These are phyloP conservation scores for Danielozyma ontarioensis DNA, from an alignment of 805 yeast genomes.

Conservation along the genomic window DNA sequence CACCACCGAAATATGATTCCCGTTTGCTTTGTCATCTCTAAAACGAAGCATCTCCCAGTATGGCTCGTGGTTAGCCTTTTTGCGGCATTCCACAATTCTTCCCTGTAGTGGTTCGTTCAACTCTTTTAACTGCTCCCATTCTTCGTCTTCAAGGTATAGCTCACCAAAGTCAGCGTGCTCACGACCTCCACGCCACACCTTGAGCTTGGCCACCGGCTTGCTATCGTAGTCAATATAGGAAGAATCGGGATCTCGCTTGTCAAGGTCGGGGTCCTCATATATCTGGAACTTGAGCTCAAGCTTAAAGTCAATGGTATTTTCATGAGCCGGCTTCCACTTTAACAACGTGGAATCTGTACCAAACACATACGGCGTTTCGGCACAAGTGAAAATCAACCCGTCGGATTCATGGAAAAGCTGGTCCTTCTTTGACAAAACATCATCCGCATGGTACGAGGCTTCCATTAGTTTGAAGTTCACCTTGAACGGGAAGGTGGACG, in stretches of 20 bases:
- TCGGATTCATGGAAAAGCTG: constrained; percentile 83
- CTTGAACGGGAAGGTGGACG: constrained; percentile 70
- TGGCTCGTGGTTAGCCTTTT: constrained; percentile 49
- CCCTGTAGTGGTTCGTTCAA: constrained; percentile 82
- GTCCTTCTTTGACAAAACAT: constrained; percentile 67
- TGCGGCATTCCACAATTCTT: constrained; percentile 79
- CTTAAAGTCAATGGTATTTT: constrained; percentile 88
- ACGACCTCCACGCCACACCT: constrained; percentile 73
- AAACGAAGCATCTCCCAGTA: constrained; percentile 84
- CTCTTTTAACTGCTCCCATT: constrained; percentile 73
- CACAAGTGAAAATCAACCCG: constrained; percentile 90
- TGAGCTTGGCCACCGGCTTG: constrained; percentile 62
- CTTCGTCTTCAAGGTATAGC: constrained; percentile 57
- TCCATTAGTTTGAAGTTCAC: constrained; percentile 87
- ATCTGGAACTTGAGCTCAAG: constrained; percentile 56
- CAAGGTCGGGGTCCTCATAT: constrained; percentile 58
- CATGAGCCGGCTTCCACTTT: constrained; percentile 97
- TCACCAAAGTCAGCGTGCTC: constrained; percentile 63
- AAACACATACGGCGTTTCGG: constrained; percentile 76
- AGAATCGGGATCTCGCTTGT: constrained; percentile 61
- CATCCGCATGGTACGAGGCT: constrained; percentile 68
- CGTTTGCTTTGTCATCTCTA: constrained; percentile 88
- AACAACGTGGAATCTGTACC: constrained; percentile 85
- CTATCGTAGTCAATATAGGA: constrained; percentile 78
- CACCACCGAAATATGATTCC: constrained; percentile 79